These are phyloP conservation scores for Malus hybrid DNA, from an alignment of 331 rosid genomes.

Conservation along the genomic window DNA sequence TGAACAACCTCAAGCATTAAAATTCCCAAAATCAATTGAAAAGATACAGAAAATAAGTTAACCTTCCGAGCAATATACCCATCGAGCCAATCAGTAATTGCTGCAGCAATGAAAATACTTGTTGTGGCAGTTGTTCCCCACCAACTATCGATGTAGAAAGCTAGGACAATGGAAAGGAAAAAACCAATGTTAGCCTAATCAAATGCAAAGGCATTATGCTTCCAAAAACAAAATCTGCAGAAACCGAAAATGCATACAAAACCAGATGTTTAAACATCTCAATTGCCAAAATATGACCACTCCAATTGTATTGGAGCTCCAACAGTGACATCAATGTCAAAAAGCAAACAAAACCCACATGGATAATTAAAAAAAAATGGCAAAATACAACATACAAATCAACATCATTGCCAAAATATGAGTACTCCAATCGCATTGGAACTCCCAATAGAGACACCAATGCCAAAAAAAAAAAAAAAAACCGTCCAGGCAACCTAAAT, in stretches of 20 bases:
- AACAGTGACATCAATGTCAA: neutral
- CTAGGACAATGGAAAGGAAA: constrained; percentile 19
- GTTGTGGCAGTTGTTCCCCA: constrained; percentile 82
- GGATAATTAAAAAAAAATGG: neutral
- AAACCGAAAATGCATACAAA: neutral
- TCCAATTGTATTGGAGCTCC: neutral
- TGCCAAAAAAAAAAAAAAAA: too few species aligned
- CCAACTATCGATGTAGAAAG: constrained; percentile 81
- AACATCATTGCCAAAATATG: neutral
- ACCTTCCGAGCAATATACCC: constrained; percentile 98
- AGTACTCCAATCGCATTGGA: neutral
- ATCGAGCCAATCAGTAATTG: constrained; percentile 97
- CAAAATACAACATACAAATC: neutral
- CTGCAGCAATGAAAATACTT: constrained; percentile 68
- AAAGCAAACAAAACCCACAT: neutral
- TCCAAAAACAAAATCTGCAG: neutral
- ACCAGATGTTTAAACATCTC: neutral
- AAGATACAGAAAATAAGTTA: neutral
- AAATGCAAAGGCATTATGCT: neutral
- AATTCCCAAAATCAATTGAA: neutral
- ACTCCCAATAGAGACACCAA: neutral
- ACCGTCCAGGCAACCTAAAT: neutral
- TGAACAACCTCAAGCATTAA: neutral
- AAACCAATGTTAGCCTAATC: neutral
- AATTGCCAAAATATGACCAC: neutral